Conservation (phyloP, 2,329 filamentous ascomycete genomes). For the Pseudogymnoascus sp. region DNA sequence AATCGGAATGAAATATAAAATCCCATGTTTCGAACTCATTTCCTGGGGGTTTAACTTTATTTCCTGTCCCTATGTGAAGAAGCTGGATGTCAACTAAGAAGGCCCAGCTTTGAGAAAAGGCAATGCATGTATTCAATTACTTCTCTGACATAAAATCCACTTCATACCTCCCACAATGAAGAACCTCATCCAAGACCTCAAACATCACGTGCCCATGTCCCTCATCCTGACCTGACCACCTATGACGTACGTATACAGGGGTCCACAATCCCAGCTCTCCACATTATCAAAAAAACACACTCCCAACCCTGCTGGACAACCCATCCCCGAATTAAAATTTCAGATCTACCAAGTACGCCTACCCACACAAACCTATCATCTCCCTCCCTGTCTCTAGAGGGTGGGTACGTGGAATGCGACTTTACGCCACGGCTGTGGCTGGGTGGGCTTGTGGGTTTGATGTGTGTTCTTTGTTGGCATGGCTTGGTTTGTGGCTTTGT, state of each 20-base stretch:
- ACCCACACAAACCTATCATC: background rate
- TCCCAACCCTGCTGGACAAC: background rate
- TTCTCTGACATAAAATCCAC: background rate
- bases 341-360: background rate
- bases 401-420: background rate
- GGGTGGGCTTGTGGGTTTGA: background rate
- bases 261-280: background rate
- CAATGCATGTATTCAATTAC: background rate
- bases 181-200: background rate
- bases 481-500: background rate
- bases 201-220: background rate
- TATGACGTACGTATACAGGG: background rate
- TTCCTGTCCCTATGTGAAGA: background rate
- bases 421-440: background rate
- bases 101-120: background rate
- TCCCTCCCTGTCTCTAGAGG: background rate
- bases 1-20: constrained; percentile 2
- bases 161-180: too few species aligned
- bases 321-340: background rate
- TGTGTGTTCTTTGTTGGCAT: background rate
- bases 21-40: background rate
- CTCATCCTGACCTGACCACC: background rate
- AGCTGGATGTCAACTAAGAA: too few species aligned
- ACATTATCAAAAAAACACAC: background rate
- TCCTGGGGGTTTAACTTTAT: background rate